Conservation (phyloP, 306 rosid species). For the Cicer arietinum region DNA sequence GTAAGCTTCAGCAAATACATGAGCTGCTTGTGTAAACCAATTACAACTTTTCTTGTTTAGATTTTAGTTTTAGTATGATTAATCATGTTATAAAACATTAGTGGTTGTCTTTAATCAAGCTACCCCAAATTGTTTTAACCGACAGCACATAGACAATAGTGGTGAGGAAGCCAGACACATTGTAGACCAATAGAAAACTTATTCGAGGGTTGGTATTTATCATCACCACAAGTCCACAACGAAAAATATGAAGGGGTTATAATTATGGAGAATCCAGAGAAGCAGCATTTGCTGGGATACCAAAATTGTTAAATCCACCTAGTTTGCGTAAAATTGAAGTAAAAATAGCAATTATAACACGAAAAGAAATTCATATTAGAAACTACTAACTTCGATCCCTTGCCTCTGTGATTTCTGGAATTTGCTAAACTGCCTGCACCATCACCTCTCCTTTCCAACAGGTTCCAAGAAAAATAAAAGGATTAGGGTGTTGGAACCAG, state of each 20-base stretch:
- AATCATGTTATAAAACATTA: slow-evolving; percentile 17
- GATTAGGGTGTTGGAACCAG: not conserved
- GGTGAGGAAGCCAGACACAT: not conserved
- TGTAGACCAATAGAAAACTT: slow-evolving; percentile 14
- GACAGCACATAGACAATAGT: not conserved
- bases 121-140: slow-evolving; percentile 8
- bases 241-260: not conserved
- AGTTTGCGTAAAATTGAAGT: not conserved
- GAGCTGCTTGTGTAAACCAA: slow-evolving; percentile 7
- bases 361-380: not conserved
- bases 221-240: not conserved
- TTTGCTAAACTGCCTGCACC: not conserved
- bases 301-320: not conserved
- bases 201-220: slow-evolving; percentile 8
- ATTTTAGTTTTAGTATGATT: slow-evolving; percentile 26
- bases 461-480: not conserved
- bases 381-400: slow-evolving; percentile 4
- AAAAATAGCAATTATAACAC: not conserved
- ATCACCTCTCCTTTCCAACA: not conserved
- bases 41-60: slow-evolving; percentile 16
- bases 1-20: slow-evolving; percentile 13
- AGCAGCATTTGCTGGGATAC: not conserved
- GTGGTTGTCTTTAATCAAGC: not conserved
- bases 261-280: not conserved
- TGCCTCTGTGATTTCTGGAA: not conserved